These are phyloP conservation scores for Hanseniaspora pseudoguilliermondii DNA, from an alignment of 805 yeast species.

Conservation along the genomic window DNA sequence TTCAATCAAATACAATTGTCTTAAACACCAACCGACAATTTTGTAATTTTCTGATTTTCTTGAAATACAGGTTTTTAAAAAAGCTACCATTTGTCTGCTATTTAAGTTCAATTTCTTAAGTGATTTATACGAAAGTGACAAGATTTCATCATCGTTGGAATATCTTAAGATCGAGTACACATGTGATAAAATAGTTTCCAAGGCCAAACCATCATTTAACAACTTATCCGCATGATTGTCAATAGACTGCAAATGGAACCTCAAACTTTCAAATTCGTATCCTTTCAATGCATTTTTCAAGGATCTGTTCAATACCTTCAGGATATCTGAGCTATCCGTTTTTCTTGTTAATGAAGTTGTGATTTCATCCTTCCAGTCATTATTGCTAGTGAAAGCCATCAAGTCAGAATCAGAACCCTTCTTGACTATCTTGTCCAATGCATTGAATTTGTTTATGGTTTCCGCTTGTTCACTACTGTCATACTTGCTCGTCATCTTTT, in stretches of 20 bases:
- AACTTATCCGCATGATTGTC: not conserved
- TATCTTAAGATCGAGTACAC: slow-evolving; percentile 7
- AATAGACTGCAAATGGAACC: slow-evolving; percentile 12
- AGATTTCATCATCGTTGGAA: not conserved
- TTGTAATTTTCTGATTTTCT: not conserved
- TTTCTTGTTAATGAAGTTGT: slow-evolving; percentile 16
- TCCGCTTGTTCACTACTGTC: slow-evolving; percentile 45
- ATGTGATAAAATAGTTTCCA: slow-evolving; percentile 1
- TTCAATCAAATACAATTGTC: not conserved
- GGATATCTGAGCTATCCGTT: slow-evolving; percentile 9
- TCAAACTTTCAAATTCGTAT: slow-evolving; percentile 32
- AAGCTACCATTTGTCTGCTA: not conserved
- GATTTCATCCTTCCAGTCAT: slow-evolving; percentile 30
- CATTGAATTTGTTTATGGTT: slow-evolving; percentile 26
- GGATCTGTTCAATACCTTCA: slow-evolving; percentile 16
- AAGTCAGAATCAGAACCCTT: slow-evolving; percentile 49
- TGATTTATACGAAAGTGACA: not conserved
- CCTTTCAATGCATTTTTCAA: slow-evolving; percentile 17
- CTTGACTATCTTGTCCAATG: slow-evolving; percentile 33
- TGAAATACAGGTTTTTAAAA: not conserved
- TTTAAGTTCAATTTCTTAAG: not conserved
- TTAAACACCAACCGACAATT: not conserved
- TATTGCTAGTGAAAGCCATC: slow-evolving; percentile 42
- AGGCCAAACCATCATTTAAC: not conserved
- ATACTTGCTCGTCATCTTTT: slow-evolving; percentile 75